Percentiles rank a stretch among this genome's conserved stretches.
phyloP scores from a whole-genome alignment of 306 rosid genomes.

The Pterocarpus macrocarpus region DNA sequence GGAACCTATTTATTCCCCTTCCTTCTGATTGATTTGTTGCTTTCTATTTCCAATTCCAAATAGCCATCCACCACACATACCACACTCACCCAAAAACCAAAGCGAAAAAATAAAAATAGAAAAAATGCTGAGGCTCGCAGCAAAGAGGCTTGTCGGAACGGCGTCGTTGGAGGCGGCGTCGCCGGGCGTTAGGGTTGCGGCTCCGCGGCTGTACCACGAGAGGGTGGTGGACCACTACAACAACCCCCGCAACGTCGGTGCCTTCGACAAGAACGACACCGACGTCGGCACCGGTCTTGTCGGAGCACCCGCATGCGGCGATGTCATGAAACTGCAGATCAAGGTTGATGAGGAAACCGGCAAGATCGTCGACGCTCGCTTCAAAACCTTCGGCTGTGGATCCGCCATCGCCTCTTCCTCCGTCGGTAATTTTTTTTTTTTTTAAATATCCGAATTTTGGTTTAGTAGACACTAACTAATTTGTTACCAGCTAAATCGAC shows the following conservation, averaged over 20 bases:
- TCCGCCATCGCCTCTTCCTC: slow-evolving; percentile 99
- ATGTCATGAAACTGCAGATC: slow-evolving; percentile 96
- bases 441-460: too few relatives aligned
- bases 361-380: slow-evolving; percentile 87
- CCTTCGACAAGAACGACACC: slow-evolving; percentile 87
- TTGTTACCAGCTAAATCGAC: neutral
- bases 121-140: slow-evolving; percentile 68
- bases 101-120: neutral
- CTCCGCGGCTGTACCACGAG: slow-evolving; percentile 88
- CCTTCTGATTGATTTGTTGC: neutral
- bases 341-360: slow-evolving; percentile 89
- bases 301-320: slow-evolving; percentile 98
- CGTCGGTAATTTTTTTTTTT: slow-evolving; percentile 64
- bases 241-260: slow-evolving; percentile 93
- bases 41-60: neutral
- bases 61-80: neutral
- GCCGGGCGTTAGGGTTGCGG: slow-evolving; percentile 55
- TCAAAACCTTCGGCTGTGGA: slow-evolving; percentile 98
- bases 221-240: slow-evolving; percentile 95
- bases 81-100: neutral
- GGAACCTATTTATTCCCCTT: neutral
- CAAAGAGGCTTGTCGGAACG: slow-evolving; percentile 65
- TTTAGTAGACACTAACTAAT: neutral
- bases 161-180: slow-evolving; percentile 49
- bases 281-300: slow-evolving; percentile 92